Evolutionary conservation across 2,329 filamentous ascomycete genomes (phyloP), one percentile per base, ranked within the genome.

Genomic region (Ophiostoma ips): DNA sequence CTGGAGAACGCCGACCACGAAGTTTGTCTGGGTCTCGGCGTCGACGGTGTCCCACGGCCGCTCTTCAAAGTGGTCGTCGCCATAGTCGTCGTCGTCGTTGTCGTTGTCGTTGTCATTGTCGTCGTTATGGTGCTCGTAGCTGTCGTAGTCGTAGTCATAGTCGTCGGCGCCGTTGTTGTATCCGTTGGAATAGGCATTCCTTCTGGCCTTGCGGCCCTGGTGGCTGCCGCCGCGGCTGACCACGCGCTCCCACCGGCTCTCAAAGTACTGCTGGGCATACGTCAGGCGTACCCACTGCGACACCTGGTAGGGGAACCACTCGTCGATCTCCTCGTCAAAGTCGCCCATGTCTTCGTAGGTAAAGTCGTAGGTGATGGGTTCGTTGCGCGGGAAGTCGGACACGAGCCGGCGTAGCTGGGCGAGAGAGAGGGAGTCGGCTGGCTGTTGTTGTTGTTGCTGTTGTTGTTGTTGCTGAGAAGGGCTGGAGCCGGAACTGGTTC

Each of bases 261-360:
- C 78, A 61, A 94, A 96, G 2, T 82, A 80, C 35, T 79, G 73
- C 60, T 86, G 85, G 18, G 85, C 82, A 49, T 81, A 77, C 49
- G 84, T 76, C 46, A 95, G 71, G 59, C 89, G 82, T 44, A 83
- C 75, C 67, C 86, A 85, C 62, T 96, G 89, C 65, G 85, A 84
- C 55, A 87, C 81, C 58, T 84, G 84, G 66, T 96, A 95, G 49
- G 83, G 81, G 66, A 98, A 98, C 92, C 92, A 98, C 68, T 98
- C 92, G 62, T 96, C 87, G 45, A 98, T 73, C 69, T 98, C 92
- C 55, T 92, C 87, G 16, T 85, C 79, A 58, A 94, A 83, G 1
- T 79, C 70, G 19, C 82, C 81, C 50, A 76, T 75, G 64, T 90
- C 84, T 24, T 76, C 70, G 67, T 90, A 90, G 55, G 77, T 77